A percentile compares a stretch with the other conserved stretches of the same genome.
Conservation (phyloP, 2,329 filamentous ascomycete genomes). For the Colletotrichum euphorbiae region DNA sequence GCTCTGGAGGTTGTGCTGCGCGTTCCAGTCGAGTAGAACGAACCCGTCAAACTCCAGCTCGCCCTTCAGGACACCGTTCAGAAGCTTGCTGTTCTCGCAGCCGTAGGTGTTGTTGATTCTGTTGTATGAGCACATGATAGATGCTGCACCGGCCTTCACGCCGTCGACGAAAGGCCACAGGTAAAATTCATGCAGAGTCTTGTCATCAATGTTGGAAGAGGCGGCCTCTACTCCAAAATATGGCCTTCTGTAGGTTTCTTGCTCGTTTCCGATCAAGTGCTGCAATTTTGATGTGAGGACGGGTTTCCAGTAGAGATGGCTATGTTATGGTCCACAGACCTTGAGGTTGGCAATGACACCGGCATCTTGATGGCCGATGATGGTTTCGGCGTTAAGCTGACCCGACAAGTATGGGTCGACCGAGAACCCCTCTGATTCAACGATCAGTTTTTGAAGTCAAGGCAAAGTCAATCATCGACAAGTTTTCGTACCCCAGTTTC, state of each 20-base stretch:
- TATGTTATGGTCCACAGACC: background rate
- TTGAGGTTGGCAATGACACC: slow-evolving; percentile 74
- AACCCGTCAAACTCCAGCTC: slow-evolving; percentile 64
- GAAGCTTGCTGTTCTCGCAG: slow-evolving; percentile 75
- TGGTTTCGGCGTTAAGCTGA: slow-evolving; percentile 61
- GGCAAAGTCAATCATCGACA: background rate
- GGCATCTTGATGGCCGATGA: slow-evolving; percentile 52
- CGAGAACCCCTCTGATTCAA: slow-evolving; percentile 48
- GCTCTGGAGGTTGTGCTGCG: slow-evolving; percentile 72
- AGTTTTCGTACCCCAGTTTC: slow-evolving; percentile 46
- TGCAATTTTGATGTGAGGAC: slow-evolving; percentile 59
- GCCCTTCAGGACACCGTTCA: slow-evolving; percentile 75
- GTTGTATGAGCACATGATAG: slow-evolving; percentile 74
- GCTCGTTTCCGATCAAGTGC: slow-evolving; percentile 80
- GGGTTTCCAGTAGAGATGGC: too few relatives aligned
- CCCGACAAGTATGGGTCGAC: slow-evolving; percentile 70
- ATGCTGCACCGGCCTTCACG: slow-evolving; percentile 68
- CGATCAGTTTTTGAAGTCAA: background rate
- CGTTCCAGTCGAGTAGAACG: slow-evolving; percentile 67
- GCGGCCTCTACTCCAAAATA: slow-evolving; percentile 56
- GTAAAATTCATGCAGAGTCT: slow-evolving; percentile 72
- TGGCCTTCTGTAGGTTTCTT: slow-evolving; percentile 77
- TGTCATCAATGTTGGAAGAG: slow-evolving; percentile 70
- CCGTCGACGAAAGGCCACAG: slow-evolving; percentile 79
- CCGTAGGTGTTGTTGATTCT: slow-evolving; percentile 78